Evolutionary conservation across 2,329 filamentous ascomycete species (phyloP).

Genomic region (Camillea tinctor): DNA sequence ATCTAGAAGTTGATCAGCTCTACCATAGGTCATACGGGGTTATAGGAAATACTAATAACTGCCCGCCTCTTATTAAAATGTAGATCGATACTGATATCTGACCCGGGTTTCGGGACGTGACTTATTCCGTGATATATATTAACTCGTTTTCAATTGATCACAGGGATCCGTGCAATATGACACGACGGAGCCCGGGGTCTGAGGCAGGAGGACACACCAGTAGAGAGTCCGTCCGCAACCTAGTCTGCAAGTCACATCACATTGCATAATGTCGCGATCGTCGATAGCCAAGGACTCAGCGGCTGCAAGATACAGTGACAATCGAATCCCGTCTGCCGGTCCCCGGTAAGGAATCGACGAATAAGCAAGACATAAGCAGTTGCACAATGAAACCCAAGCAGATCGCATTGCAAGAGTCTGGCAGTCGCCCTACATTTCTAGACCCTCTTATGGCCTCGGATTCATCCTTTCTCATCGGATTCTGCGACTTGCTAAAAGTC

Average conservation of each 20-base stretch:
- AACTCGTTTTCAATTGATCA: not conserved
- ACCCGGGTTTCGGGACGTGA: constrained; percentile 1
- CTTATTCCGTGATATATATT: not conserved
- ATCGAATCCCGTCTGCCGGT: not conserved
- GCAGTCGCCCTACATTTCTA: not conserved
- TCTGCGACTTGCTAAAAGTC: not conserved
- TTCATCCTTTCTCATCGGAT: not conserved
- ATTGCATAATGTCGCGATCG: not conserved
- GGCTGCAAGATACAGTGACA: not conserved
- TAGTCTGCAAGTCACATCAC: not conserved
- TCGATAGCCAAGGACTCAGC: not conserved
- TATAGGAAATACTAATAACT: not conserved
- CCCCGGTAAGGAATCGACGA: not conserved
- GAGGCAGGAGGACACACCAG: not conserved
- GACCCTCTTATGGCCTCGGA: not conserved
- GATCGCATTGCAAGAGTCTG: not conserved
- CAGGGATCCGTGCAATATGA: not conserved
- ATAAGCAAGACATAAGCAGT: not conserved
- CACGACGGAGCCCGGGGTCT: not conserved
- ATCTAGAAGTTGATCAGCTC: not conserved
- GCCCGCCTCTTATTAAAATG: not conserved
- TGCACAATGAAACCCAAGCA: not conserved
- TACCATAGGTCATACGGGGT: not conserved
- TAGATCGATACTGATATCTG: not conserved
- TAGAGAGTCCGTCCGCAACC: not conserved